A percentile compares a stretch with the other conserved stretches of the same genome.
Evolutionary conservation across 495 filamentous ascomycete species (phyloP).

Genomic region (Chaetomium cochliodes): DNA sequence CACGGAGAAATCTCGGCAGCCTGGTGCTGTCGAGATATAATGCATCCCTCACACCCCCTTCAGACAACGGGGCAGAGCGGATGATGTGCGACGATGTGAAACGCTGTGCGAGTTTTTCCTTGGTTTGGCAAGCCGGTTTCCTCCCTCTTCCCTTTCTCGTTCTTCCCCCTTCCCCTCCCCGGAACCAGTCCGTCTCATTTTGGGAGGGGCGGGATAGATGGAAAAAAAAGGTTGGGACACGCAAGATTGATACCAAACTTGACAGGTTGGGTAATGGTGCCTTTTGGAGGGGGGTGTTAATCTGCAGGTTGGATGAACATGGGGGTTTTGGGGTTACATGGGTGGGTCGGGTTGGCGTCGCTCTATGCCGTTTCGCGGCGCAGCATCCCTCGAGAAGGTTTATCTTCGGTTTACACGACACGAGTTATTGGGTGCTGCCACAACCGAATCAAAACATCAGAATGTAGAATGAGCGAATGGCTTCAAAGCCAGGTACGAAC

Average conservation of each 20-base stretch:
- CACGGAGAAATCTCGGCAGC: not conserved
- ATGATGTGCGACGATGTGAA: not conserved
- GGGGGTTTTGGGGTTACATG: constrained; percentile 20
- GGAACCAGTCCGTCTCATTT: constrained; percentile 9
- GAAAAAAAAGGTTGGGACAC: constrained; percentile 11
- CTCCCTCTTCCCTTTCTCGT: not conserved
- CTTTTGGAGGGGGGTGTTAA: constrained; percentile 24
- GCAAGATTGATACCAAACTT: constrained; percentile 25
- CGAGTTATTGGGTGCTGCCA: constrained; percentile 4
- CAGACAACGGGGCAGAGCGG: not conserved
- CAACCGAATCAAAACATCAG: not conserved
- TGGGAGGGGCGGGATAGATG: not conserved
- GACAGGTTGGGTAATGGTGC: constrained; percentile 9
- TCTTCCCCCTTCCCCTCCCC: constrained; percentile 1
- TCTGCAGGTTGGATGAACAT: constrained; percentile 26
- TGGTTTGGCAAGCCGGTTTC: not conserved
- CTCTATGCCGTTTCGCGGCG: constrained; percentile 24
- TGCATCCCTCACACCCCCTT: not conserved
- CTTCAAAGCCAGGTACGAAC: constrained; percentile 7
- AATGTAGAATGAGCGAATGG: constrained; percentile 10
- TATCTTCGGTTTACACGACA: not conserved
- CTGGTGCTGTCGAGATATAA: not conserved
- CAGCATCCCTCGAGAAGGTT: constrained; percentile 13
- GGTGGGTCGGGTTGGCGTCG: constrained; percentile 22
- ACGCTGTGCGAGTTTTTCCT: not conserved